These are phyloP conservation scores for Candida suzukii DNA, from an alignment of 805 yeast species.

Conservation along the genomic window DNA sequence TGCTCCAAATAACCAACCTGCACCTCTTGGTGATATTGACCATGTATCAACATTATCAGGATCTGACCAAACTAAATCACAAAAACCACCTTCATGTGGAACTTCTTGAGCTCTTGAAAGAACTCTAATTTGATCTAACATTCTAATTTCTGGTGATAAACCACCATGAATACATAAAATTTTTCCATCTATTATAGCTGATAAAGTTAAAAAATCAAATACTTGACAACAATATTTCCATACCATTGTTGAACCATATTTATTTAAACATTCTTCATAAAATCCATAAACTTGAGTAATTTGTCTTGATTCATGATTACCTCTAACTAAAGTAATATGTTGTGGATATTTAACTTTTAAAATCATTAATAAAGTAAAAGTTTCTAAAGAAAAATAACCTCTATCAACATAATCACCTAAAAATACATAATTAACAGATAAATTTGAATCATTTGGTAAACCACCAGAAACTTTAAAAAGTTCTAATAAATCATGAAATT, in stretches of 20 bases:
- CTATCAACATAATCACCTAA: constrained; percentile 96
- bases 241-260: constrained; percentile 90
- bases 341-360: constrained; percentile 64
- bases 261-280: constrained; percentile 90
- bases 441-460: constrained; percentile 59
- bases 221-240: constrained; percentile 98
- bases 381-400: constrained; percentile 93
- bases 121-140: constrained; percentile 94
- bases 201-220: constrained; percentile 86
- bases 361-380: constrained; percentile 90
- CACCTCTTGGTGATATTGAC: constrained; percentile 98
- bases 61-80: constrained; percentile 96
- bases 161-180: constrained; percentile 97
- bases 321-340: constrained; percentile 86
- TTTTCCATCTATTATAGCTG: constrained; percentile 94
- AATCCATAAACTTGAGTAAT: constrained; percentile 99
- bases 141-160: constrained; percentile 90
- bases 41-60: constrained; percentile 97
- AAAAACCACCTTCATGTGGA: constrained; percentile 98
- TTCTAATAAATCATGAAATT: constrained; percentile 89
- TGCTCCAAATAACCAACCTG: constrained; percentile 96
- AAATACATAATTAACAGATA: constrained; percentile 59
- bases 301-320: constrained; percentile 96
- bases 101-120: constrained; percentile 95
- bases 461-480: constrained; percentile 90